These are phyloP conservation scores for Diaporthe longicolla DNA, from an alignment of 2,329 filamentous ascomycete species.

Conservation along the genomic window DNA sequence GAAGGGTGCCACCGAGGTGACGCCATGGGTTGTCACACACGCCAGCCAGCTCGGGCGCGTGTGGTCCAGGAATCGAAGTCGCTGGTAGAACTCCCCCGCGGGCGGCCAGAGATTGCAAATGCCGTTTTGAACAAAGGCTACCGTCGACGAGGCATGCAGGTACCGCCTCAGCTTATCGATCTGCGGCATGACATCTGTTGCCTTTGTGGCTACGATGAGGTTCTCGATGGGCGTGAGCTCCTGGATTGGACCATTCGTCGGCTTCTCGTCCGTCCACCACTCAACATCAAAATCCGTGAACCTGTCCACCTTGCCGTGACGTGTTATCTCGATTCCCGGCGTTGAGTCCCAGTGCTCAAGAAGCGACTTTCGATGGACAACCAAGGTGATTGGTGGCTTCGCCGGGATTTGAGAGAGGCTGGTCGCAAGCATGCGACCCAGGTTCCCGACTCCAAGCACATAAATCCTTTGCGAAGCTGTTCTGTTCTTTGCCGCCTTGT, in stretches of 20 bases:
- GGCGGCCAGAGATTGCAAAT: constrained; percentile 12
- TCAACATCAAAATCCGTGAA: constrained; percentile 18
- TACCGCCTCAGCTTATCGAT: constrained; percentile 18
- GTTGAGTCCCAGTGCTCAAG: constrained; percentile 14
- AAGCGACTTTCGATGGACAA: constrained; percentile 13
- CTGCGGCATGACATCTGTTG: constrained; percentile 14
- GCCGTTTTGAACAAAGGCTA: constrained; percentile 16
- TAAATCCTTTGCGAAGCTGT: constrained; percentile 13
- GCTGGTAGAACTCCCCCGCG: constrained; percentile 14
- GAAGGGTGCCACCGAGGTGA: constrained; percentile 5
- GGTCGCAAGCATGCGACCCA: constrained; percentile 10
- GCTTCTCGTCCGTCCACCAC: constrained; percentile 20
- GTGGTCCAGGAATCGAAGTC: constrained; percentile 9
- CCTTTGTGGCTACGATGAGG: constrained; percentile 17
- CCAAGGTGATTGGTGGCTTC: constrained; percentile 16
- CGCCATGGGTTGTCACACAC: constrained; percentile 15
- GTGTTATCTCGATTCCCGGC: constrained; percentile 11
- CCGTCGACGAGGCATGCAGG: constrained; percentile 1
- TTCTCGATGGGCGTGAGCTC: constrained; percentile 14
- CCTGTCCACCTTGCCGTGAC: constrained; percentile 13
- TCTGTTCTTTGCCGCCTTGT: background rate
- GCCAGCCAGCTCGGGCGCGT: constrained; percentile 13
- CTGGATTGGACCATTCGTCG: constrained; percentile 4
- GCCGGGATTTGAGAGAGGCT: constrained; percentile 12
- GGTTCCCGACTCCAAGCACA: constrained; percentile 16